phyloP scores from a whole-genome alignment of 2,329 filamentous ascomycete species.

The Xenosphaeropsis pyriputrescens region DNA sequence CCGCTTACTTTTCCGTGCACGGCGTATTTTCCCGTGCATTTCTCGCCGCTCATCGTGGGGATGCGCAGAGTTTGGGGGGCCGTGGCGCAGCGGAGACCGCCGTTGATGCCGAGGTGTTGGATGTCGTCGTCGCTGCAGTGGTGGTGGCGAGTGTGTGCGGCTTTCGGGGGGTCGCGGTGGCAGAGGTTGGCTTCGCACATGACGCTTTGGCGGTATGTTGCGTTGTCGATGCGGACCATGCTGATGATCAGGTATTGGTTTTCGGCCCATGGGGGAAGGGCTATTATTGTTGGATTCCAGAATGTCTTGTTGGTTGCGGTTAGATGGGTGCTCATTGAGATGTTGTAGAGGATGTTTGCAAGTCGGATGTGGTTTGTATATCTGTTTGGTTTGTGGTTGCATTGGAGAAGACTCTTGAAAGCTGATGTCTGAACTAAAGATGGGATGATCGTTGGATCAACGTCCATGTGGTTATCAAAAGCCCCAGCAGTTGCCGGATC shows the following conservation, averaged over 20 bases:
- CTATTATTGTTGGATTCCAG: conserved; percentile 23
- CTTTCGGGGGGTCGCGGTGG: conserved; percentile 6
- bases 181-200: conserved; percentile 24
- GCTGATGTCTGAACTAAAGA: conserved; percentile 3
- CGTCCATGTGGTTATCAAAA: no score
- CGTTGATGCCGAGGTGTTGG: conserved; percentile 15
- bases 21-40: conserved; percentile 17
- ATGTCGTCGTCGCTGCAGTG: conserved; percentile 18
- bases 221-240: conserved; percentile 18
- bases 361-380: conserved; percentile 20
- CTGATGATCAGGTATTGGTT: conserved; percentile 22
- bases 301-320: conserved; percentile 13
- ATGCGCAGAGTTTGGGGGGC: conserved; percentile 18
- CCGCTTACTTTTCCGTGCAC: conserved; percentile 22
- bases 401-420: conserved; percentile 6
- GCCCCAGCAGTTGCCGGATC: no score
- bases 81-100: conserved; percentile 19
- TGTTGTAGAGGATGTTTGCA: conserved; percentile 18
- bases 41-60: conserved; percentile 21
- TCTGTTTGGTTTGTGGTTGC: conserved; percentile 10
- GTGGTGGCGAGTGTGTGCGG: conserved; percentile 9
- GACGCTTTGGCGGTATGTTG: conserved; percentile 21
- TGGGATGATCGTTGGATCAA: not conserved
- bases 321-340: conserved; percentile 16
- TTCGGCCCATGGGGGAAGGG: conserved; percentile 21